These are phyloP conservation scores for Tricladium varicosporioides DNA, from an alignment of 2,329 filamentous ascomycete species.

Conservation along the genomic window DNA sequence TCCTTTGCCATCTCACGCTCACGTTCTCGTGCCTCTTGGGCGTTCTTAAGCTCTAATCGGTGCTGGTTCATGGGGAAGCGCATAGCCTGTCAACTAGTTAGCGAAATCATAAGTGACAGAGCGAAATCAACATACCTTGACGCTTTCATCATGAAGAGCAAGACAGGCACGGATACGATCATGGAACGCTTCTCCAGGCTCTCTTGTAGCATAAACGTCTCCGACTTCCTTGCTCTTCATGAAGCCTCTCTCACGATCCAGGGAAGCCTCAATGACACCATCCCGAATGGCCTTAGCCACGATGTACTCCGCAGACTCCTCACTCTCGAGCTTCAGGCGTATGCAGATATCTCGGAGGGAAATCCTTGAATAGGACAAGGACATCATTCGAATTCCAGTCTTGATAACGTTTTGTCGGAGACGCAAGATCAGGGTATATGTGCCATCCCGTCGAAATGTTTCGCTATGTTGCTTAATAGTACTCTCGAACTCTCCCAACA, in stretches of 20 bases:
- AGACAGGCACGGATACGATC: constrained; percentile 92
- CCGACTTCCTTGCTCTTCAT: constrained; percentile 98
- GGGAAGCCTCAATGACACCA: constrained; percentile 90
- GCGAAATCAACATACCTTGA: constrained; percentile 66
- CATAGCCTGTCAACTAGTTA: constrained; percentile 68
- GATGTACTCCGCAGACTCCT: constrained; percentile 98
- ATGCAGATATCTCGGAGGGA: constrained; percentile 97
- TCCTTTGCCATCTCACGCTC: constrained; percentile 98
- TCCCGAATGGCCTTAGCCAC: constrained; percentile 98
- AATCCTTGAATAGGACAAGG: constrained; percentile 94
- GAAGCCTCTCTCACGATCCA: constrained; percentile 92
- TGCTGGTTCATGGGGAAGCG: constrained; percentile 99
- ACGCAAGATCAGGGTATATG: constrained; percentile 91
- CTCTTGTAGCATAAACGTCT: constrained; percentile 92
- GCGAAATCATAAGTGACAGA: constrained; percentile 2
- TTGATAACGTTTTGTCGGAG: constrained; percentile 99
- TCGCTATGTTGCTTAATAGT: constrained; percentile 78
- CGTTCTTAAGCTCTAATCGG: constrained; percentile 93
- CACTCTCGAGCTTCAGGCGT: constrained; percentile 85
- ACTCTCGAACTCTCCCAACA: constrained; percentile 88
- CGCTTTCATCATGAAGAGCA: constrained; percentile 91
- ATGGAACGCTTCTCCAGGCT: constrained; percentile 96
- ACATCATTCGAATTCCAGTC: constrained; percentile 99
- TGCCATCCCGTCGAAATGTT: constrained; percentile 88
- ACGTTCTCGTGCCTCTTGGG: constrained; percentile 93